Percentiles rank a stretch among this genome's conserved stretches.
Conservation (phyloP, 108 stramenopile genomes). For the Stephanodiscus minutulus region DNA sequence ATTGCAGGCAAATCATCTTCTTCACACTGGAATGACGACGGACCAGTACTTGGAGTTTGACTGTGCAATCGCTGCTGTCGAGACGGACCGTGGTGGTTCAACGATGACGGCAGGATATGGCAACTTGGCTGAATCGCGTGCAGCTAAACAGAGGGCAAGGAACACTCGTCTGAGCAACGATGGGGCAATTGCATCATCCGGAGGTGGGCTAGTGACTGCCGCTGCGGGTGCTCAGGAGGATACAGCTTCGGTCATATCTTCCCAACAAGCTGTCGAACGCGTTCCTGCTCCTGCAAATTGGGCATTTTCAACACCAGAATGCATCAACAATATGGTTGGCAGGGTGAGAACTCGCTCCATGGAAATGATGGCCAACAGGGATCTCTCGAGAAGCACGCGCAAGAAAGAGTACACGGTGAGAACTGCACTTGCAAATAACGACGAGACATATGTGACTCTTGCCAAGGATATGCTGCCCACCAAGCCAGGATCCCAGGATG, state of each 20-base stretch:
- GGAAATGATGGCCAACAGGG: not conserved
- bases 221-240: too few relatives aligned
- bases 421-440: not conserved
- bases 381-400: not conserved
- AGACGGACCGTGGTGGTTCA: not conserved
- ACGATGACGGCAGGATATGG: not conserved
- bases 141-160: not conserved
- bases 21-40: too few relatives aligned
- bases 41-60: too few relatives aligned
- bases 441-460: not conserved
- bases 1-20: too few relatives aligned
- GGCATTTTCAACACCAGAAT: not conserved
- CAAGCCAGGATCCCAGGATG: not conserved
- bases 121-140: not conserved
- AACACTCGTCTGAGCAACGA: not conserved
- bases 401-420: not conserved
- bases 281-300: not conserved
- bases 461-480: too few relatives aligned
- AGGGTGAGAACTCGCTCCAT: not conserved
- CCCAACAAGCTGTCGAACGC: too few relatives aligned
- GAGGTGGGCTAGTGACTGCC: too few relatives aligned
- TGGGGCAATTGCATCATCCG: too few relatives aligned
- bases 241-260: too few relatives aligned
- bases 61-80: too few relatives aligned
- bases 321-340: not conserved